phyloP scores from a whole-genome alignment of 306 rosid species.

The Dryas alaskensis region DNA sequence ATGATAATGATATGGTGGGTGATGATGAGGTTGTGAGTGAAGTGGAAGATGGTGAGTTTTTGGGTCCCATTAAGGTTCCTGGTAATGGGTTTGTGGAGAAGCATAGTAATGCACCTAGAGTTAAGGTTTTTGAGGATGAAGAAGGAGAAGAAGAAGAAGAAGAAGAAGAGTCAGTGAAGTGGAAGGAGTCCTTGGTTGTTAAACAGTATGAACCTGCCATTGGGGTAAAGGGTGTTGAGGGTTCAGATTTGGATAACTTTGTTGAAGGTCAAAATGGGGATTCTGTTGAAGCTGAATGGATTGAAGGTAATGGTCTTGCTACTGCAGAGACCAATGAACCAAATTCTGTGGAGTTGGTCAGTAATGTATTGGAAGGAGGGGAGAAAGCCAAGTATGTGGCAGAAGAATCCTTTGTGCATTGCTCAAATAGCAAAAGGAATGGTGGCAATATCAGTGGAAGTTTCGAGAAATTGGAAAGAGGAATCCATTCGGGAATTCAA shows the following conservation, averaged over 20 bases:
- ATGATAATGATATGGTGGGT: slow-evolving; percentile 14
- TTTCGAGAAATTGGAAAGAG: no score
- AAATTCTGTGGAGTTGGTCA: background rate
- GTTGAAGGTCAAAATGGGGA: slow-evolving; percentile 29
- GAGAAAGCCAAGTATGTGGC: slow-evolving; percentile 8
- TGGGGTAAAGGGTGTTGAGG: slow-evolving; percentile 10
- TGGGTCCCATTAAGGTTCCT: slow-evolving; percentile 17
- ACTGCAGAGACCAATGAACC: slow-evolving; percentile 25
- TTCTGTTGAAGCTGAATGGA: slow-evolving; percentile 3
- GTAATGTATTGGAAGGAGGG: background rate
- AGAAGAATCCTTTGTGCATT: slow-evolving; percentile 15
- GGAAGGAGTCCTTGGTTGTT: background rate
- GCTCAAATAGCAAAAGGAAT: slow-evolving; percentile 12
- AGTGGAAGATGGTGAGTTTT: slow-evolving; percentile 25
- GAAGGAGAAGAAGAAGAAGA: slow-evolving; percentile 13
- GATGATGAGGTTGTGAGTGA: slow-evolving; percentile 27
- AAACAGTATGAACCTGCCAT: background rate
- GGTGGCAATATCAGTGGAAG: slow-evolving; percentile 4
- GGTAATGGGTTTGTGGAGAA: slow-evolving; percentile 15
- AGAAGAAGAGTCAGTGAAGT: slow-evolving; percentile 9
- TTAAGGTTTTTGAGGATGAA: slow-evolving; percentile 26
- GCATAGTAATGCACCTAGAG: slow-evolving; percentile 25
- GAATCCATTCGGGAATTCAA: no score
- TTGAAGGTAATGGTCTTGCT: slow-evolving; percentile 22
- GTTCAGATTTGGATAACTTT: background rate